phyloP scores from a whole-genome alignment of 495 filamentous ascomycete genomes.

The Lasiosphaeria miniovina region DNA sequence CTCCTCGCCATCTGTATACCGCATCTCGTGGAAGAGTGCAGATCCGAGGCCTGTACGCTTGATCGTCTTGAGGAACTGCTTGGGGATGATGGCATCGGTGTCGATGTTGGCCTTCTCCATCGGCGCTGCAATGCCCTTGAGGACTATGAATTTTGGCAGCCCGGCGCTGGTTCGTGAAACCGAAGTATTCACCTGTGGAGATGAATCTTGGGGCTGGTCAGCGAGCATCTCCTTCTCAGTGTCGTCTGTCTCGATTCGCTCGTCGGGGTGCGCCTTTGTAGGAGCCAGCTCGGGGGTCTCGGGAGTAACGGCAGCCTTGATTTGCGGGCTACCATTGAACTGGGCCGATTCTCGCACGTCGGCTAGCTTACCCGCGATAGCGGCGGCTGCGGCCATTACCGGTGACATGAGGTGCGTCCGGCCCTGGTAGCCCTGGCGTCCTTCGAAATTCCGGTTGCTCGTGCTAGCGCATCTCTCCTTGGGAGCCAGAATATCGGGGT shows the following conservation, averaged over 20 bases:
- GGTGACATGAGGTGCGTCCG: constrained; percentile 97
- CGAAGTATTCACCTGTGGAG: constrained; percentile 56
- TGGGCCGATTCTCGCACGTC: constrained; percentile 80
- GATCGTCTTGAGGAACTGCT: constrained; percentile 99
- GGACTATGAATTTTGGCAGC: constrained; percentile 74
- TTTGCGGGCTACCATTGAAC: constrained; percentile 51
- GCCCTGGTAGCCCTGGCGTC: constrained; percentile 88
- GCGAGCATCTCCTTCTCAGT: constrained; percentile 68
- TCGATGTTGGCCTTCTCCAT: constrained; percentile 88
- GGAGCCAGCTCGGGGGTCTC: constrained; percentile 19
- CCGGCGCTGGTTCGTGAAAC: constrained; percentile 56
- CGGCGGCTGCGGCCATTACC: constrained; percentile 91
- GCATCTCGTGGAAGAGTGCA: constrained; percentile 81
- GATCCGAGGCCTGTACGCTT: constrained; percentile 91
- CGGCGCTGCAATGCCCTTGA: constrained; percentile 86
- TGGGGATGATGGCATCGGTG: constrained; percentile 98
- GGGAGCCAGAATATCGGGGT: constrained; percentile 94
- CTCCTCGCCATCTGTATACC: constrained; percentile 72
- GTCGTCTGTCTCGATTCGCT: constrained; percentile 68
- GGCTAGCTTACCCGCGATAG: constrained; percentile 83
- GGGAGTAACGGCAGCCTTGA: constrained; percentile 29
- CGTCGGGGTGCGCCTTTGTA: constrained; percentile 62
- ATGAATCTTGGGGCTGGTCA: constrained; percentile 71
- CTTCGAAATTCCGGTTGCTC: constrained; percentile 97
- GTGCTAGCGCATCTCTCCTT: constrained; percentile 92